Percentiles rank a stretch among this genome's conserved stretches.
Conservation (phyloP, 192 early-diverging fungal genomes). For the Coemansia sp. region DNA sequence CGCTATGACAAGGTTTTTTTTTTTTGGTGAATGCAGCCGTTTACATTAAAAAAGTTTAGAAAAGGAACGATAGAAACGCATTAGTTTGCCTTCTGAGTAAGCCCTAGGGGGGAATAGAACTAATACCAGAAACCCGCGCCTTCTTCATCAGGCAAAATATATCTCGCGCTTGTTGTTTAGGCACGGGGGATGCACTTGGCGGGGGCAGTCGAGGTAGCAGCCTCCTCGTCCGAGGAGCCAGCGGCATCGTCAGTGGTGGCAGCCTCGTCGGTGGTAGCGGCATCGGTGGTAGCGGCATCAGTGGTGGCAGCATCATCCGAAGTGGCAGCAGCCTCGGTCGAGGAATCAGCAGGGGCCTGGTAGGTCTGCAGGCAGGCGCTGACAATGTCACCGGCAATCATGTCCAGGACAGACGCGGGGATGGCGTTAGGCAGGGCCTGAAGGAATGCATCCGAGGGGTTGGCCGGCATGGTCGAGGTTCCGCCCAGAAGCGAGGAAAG, state of each 20-base stretch:
- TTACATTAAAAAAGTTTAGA: slow-evolving; percentile 4
- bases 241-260: slow-evolving; percentile 9
- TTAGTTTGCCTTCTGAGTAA: too few species aligned
- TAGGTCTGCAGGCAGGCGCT: slow-evolving; percentile 31
- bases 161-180: background rate
- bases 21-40: background rate
- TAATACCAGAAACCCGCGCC: background rate
- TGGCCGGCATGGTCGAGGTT: slow-evolving; percentile 26
- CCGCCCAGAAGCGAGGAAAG: slow-evolving; percentile 31
- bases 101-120: background rate
- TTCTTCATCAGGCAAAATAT: too few species aligned
- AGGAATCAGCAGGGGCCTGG: slow-evolving; percentile 9
- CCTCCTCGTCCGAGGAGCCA: slow-evolving; percentile 2
- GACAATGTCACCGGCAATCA: slow-evolving; percentile 29
- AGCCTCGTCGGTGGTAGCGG: slow-evolving; percentile 7
- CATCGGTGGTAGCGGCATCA: slow-evolving; percentile 5
- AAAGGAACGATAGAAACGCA: background rate
- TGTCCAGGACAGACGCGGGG: slow-evolving; percentile 39
- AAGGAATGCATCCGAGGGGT: slow-evolving; percentile 44
- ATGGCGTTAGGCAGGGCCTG: slow-evolving; percentile 31
- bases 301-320: background rate
- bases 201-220: slow-evolving; percentile 16
- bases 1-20: too few species aligned
- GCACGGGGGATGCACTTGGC: slow-evolving; percentile 35
- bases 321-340: slow-evolving; percentile 5